Conservation (phyloP, 257 asterid species). For the Echium plantagineum region DNA sequence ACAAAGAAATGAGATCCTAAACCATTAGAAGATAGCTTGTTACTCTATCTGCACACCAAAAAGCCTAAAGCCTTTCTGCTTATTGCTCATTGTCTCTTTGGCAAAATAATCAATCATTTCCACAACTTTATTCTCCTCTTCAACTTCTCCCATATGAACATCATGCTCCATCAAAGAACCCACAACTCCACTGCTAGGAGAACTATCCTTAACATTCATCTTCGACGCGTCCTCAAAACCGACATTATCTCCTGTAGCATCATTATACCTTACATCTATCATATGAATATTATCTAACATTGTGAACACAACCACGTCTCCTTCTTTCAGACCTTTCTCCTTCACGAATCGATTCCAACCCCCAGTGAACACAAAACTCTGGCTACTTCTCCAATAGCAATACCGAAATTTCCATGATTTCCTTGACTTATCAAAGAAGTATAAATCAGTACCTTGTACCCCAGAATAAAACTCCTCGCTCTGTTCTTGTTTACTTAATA, state of each 20-base stretch:
- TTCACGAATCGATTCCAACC: conserved; percentile 64
- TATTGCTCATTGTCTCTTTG: not conserved
- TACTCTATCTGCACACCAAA: conserved; percentile 17
- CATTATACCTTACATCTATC: conserved; percentile 31
- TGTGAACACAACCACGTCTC: conserved; percentile 42
- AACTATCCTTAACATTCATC: not conserved
- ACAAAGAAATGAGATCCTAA: no score
- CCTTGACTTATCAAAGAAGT: conserved; percentile 33
- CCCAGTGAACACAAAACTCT: conserved; percentile 55
- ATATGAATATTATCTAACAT: conserved; percentile 28
- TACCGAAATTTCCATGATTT: conserved; percentile 52
- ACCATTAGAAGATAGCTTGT: not conserved
- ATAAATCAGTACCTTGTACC: conserved; percentile 29
- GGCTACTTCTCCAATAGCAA: conserved; percentile 74
- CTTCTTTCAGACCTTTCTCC: conserved; percentile 32
- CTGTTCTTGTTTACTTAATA: conserved; percentile 7
- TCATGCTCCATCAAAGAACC: not conserved
- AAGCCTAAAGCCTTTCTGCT: conserved; percentile 7
- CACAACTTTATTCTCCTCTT: not conserved
- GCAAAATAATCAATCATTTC: not conserved
- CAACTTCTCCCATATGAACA: not conserved
- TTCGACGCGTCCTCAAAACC: not conserved
- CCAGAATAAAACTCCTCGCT: not conserved
- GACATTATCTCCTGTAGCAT: not conserved
- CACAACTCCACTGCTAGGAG: not conserved